A percentile compares a stretch with the other conserved stretches of the same genome.
phyloP scores from a whole-genome alignment of 192 early-diverging fungal species.

The Phycomyces blakesleeanus region DNA sequence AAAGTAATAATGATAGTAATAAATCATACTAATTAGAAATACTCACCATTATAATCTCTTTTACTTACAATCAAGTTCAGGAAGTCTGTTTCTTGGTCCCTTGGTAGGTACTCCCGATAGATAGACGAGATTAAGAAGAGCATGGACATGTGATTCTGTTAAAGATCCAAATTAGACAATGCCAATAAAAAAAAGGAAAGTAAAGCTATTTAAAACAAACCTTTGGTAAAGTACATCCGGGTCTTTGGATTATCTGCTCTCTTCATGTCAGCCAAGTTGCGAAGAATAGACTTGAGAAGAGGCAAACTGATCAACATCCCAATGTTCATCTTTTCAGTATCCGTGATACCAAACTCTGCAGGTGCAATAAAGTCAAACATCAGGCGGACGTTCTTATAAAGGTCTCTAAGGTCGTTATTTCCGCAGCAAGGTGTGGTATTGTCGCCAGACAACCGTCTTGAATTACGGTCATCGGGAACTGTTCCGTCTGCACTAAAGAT shows the following conservation, averaged over 20 bases:
- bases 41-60: too few relatives aligned
- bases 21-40: too few relatives aligned
- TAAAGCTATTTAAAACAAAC: slow-evolving; percentile 31
- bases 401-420: slow-evolving; percentile 39
- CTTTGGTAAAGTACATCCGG: slow-evolving; percentile 94
- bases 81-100: slow-evolving; percentile 57
- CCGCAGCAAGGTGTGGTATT: background rate
- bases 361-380: slow-evolving; percentile 93
- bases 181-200: too few relatives aligned
- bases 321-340: slow-evolving; percentile 83
- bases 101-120: slow-evolving; percentile 79
- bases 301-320: slow-evolving; percentile 73
- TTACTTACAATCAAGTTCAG: slow-evolving; percentile 87
- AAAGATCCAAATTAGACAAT: background rate
- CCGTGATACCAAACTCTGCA: slow-evolving; percentile 88
- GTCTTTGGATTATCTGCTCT: slow-evolving; percentile 54
- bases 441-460: background rate
- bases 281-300: slow-evolving; percentile 74
- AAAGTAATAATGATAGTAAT: too few relatives aligned
- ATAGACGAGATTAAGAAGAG: slow-evolving; percentile 87
- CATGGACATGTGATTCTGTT: slow-evolving; percentile 85
- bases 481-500: slow-evolving; percentile 47
- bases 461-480: background rate
- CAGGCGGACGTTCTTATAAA: slow-evolving; percentile 78
- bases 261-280: slow-evolving; percentile 64